Base-by-base conservation (phyloP, 495 filamentous ascomycete species). In the Aspergillus bridgeri region DNA sequence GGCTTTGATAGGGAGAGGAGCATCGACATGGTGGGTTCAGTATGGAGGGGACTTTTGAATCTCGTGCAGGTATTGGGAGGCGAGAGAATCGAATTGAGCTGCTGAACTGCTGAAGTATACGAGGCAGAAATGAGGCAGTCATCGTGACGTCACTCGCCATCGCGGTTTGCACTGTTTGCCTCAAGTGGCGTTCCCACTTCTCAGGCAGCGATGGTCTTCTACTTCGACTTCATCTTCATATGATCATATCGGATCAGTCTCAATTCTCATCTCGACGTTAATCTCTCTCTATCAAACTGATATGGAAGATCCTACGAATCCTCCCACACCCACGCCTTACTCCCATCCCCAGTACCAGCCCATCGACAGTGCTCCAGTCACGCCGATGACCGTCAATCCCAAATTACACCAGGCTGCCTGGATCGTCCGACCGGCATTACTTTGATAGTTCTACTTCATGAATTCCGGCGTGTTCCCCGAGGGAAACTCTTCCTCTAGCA, bases 401-500 rank as follows among this genome's bases (percentile, higher is more conserved):
- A 50, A 2, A 17, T 50, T 50, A 6, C 48, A 23, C 48, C 17
- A 24, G 7, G 48, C 48, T 17, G 21, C 8, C 23, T n/a, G 21
- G 13, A 50, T 25, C 21, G 9, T 15, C 15, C 7, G 48, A 5
- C 17, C 6, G 21, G 29, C 17, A 18, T 50, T 23, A 6, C 6
- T 17, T 3, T 50, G 20, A 3, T n/a, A 50, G 17, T 11, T 24
- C 17, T 23, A 3, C 22, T 13, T 15, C 48, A 25, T 25, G 23
- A 27, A 11, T n/a, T 6, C 48, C 6, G 48, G 48, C 21, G 21
- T 51, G 51, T 57, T 57, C 0, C 55, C 48, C 8, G 13, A 44
- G 1, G 55, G 55, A 17, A 57, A 51, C 8, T 44, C 29, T 3
- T 61, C 42, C 5, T 24, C 7, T 6, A 53, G 57, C 0, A 51